Evolutionary conservation across 139 green algal species (phyloP), one percentile per base, ranked within the genome.

Genomic region (Gonium pectorale): DNA sequence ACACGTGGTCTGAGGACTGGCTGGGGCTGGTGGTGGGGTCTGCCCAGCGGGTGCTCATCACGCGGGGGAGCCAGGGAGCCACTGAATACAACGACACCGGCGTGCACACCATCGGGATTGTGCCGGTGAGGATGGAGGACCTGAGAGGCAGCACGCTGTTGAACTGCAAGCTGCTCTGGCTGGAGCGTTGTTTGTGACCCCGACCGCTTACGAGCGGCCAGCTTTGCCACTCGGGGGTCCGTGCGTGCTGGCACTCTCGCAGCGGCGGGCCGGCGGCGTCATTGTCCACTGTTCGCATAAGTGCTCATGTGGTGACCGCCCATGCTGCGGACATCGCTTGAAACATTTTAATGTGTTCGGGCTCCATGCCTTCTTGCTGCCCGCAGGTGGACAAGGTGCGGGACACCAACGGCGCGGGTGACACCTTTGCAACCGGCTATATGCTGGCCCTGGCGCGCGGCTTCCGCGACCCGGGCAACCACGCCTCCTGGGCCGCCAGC

Each of bases 361-460:
- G n/a, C n/a, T n/a, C n/a, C n/a, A n/a, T n/a, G n/a, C n/a, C n/a
- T n/a, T n/a, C n/a, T n/a, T n/a, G n/a, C n/a, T n/a, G n/a, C 24
- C 19, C 64, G 40, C 86, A 92, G 71, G 88, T 95, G 37, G 83
- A 89, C 37, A 71, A 71, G n/a, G 87, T 92, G 52, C 83, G 92
- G 52, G 93, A 98, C 86, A 98, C 94, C 37, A 98, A 97, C 68
- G 95, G 95, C 22, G 95, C 95, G 5, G 95, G 95, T 0, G 95
- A 97, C 86, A 95, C 92, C 0, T 97, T 98, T 81, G 92, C 94
- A 27, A 95, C 93, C 13, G 90, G 80, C 7, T 96, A 94, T 89
- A 94, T 95, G 92, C 71, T 97, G 24, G 90, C 89, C 9, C 70
- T 93, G 51, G 86, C 84, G 46, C 59, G 85, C 3, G 82, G 89